phyloP scores from a whole-genome alignment of 2,329 filamentous ascomycete species.

The Colletotrichum falcatum region DNA sequence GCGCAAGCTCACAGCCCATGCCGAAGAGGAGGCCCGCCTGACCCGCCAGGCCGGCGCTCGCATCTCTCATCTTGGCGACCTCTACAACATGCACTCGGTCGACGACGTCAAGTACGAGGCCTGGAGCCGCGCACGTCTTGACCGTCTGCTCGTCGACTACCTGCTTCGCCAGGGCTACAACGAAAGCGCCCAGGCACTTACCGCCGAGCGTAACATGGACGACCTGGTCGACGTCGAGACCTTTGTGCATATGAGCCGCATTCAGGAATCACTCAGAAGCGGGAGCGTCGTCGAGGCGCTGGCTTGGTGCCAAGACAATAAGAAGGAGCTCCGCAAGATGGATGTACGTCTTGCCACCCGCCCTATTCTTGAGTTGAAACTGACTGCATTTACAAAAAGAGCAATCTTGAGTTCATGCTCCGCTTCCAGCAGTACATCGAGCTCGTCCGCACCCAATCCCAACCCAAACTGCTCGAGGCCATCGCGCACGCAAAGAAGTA shows the following conservation, averaged over 20 bases:
- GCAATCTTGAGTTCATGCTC: conserved; percentile 91
- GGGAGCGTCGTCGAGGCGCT: conserved; percentile 83
- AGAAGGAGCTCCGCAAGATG: conserved; percentile 90
- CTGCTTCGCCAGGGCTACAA: conserved; percentile 86
- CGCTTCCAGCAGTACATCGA: conserved; percentile 96
- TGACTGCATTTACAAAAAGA: conserved; percentile 58
- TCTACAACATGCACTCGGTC: conserved; percentile 83
- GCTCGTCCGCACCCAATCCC: conserved; percentile 76
- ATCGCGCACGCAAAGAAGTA: conserved; percentile 86
- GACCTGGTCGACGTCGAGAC: conserved; percentile 90
- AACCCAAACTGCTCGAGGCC: conserved; percentile 78
- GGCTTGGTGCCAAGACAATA: conserved; percentile 93
- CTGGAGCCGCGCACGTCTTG: conserved; percentile 86
- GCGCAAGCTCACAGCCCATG: conserved; percentile 82
- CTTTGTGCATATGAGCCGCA: conserved; percentile 83
- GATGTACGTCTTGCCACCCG: conserved; percentile 65
- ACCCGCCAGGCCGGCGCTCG: conserved; percentile 82
- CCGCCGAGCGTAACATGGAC: conserved; percentile 79
- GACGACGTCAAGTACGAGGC: conserved; percentile 94
- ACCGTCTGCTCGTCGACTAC: conserved; percentile 92
- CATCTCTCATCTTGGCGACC: conserved; percentile 81
- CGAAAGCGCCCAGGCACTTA: conserved; percentile 80
- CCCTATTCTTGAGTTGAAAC: conserved; percentile 8
- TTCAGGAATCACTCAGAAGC: conserved; percentile 77
- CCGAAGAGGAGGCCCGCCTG: conserved; percentile 83